Conservation (phyloP, 352 stramenopile genomes). For the Phytophthora capsici region DNA sequence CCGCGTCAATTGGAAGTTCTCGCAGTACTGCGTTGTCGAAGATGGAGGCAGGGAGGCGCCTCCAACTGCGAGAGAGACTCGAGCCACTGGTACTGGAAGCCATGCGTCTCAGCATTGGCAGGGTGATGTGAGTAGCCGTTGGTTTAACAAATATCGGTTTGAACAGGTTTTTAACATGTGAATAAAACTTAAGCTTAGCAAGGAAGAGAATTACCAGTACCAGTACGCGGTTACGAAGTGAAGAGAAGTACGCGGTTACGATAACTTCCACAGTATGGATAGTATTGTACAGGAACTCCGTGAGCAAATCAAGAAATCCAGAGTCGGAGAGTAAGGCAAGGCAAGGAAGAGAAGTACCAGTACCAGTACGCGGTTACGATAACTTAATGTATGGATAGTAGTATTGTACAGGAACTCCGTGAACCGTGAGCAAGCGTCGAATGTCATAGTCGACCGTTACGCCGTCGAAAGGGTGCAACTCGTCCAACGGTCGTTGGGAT, state of each 20-base stretch:
- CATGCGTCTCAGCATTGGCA: constrained; percentile 25
- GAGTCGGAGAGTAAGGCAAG: too few species aligned
- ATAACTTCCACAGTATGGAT: too few species aligned
- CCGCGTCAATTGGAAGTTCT: constrained; percentile 64
- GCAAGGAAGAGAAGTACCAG: too few species aligned
- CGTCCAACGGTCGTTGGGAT: not conserved
- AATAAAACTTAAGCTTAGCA: too few species aligned
- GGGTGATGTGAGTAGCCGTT: not conserved
- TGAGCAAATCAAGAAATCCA: too few species aligned
- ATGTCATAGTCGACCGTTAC: constrained; percentile 5
- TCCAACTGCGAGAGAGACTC: constrained; percentile 47
- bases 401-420: not conserved
- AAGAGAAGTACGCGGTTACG: too few species aligned
- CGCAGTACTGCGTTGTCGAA: constrained; percentile 77
- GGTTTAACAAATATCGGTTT: not conserved
- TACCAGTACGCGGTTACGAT: too few species aligned
- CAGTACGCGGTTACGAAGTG: too few species aligned
- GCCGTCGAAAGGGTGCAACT: constrained; percentile 3
- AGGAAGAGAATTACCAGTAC: too few species aligned
- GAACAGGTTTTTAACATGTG: not conserved
- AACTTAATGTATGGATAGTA: too few species aligned
- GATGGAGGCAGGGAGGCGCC: constrained; percentile 27
- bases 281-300: too few species aligned
- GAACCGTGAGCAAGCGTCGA: not conserved
- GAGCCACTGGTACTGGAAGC: not conserved